Base-by-base conservation (phyloP, 2,329 filamentous ascomycete genomes). In the Thielaviopsis punctulata region DNA sequence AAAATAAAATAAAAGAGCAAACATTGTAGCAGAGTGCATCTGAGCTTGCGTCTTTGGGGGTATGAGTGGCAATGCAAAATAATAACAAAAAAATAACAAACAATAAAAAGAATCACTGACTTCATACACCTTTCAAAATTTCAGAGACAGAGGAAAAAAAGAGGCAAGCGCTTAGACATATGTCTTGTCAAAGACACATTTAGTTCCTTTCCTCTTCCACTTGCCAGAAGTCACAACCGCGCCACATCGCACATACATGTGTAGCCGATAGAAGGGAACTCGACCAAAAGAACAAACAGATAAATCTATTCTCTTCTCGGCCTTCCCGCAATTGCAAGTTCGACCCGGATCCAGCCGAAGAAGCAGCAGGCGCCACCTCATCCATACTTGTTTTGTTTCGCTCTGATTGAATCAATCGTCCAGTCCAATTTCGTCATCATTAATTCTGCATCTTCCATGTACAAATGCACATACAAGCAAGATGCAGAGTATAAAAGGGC, bases 31-130 rank as follows among this genome's bases (percentile, higher is more conserved):
- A 23, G 23, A 49, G 36, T 13, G 23, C 47, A 9, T 22, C 18
- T 4, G 10, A 15, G 24, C 23, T 48, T n/a, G 8, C 9, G 18
- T 23, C 25, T 25, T 23, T 23, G 15, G 24, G 45, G 45, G 45
- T 48, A 48, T 48, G 45, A 48, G 39, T 50, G 21, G 41, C n/a
- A 53, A 49, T 33, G 23, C 27, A 27, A 36, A n/a, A 39, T 15
- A 21, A 23, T 48, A 44, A 46, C 33, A 30, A 54, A 22, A 24
- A 39, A 30, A 51, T 27, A 49, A 43, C 48, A 49, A 36, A 39
- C n/a, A 18, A 19, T 27, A 30, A 22, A 41, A 41, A 3, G n/a
- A 19, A 41, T 15, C 15, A 6, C 15, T 41, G 36, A 41, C n/a
- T 41, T n/a, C 19, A 3, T 3, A 41, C 18, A 10, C 8, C 6